phyloP scores from a whole-genome alignment of 148 eudicot genomes.

The Fallopia convolvulus region DNA sequence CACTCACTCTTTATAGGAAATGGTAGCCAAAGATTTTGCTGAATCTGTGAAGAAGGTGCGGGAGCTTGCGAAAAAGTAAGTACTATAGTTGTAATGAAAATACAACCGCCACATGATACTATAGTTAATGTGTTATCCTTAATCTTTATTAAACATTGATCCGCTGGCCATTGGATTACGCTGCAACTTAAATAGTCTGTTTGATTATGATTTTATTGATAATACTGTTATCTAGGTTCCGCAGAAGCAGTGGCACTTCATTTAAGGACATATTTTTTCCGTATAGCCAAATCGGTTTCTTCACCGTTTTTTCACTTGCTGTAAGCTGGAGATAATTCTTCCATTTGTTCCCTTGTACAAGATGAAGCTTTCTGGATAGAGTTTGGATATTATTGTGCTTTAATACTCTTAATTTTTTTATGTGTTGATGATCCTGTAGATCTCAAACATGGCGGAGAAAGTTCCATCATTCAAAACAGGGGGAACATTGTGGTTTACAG shows the following conservation, averaged over 20 bases:
- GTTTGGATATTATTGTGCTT: not conserved
- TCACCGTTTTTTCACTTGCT: slow-evolving; percentile 63
- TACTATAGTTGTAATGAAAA: too few species aligned
- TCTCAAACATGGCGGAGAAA: slow-evolving; percentile 69
- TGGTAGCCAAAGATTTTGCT: slow-evolving; percentile 51
- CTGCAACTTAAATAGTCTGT: not conserved
- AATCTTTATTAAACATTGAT: not conserved
- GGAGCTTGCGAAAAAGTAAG: slow-evolving; percentile 49
- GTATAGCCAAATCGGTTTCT: slow-evolving; percentile 31
- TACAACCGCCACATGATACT: too few species aligned
- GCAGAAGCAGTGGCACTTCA: slow-evolving; percentile 59
- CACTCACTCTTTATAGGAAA: slow-evolving; percentile 29
- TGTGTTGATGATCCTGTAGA: slow-evolving; percentile 27
- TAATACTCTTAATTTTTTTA: not conserved
- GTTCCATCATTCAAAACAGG: slow-evolving; percentile 76
- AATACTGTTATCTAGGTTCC: not conserved
- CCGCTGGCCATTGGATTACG: not conserved
- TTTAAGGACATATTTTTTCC: too few species aligned
- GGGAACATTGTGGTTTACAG: slow-evolving; percentile 73
- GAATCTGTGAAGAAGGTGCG: slow-evolving; percentile 44
- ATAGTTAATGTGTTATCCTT: not conserved
- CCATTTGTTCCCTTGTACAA: not conserved
- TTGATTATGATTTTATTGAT: not conserved
- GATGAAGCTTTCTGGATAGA: not conserved
- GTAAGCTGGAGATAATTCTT: slow-evolving; percentile 34